Conservation (phyloP, 129 eudicot species). For the Ambrosia trifida region DNA sequence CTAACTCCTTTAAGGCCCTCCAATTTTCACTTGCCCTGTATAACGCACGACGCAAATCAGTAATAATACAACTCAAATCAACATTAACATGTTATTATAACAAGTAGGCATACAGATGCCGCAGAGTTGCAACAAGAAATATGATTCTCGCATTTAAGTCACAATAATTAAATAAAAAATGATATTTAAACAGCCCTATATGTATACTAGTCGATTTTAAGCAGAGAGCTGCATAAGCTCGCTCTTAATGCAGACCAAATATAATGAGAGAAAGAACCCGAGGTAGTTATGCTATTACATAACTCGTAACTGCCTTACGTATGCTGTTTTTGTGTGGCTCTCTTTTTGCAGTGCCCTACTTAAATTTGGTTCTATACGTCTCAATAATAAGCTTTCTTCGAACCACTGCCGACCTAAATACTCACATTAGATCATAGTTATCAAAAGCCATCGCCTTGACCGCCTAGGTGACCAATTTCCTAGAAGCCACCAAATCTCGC, state of each 20-base stretch:
- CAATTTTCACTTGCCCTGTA: constrained; percentile 88
- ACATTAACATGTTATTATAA: not conserved
- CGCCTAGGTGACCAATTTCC: no score
- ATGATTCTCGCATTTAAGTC: not conserved
- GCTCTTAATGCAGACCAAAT: no score
- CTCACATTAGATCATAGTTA: not conserved
- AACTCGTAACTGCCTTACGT: no score
- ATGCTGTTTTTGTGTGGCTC: no score
- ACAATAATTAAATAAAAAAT: not conserved
- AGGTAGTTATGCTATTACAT: no score
- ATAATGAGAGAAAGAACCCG: no score
- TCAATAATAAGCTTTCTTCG: not conserved
- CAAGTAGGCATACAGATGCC: not conserved
- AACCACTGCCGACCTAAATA: not conserved
- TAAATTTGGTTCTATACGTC: not conserved
- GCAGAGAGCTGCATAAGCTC: no score
- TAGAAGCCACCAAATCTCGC: no score
- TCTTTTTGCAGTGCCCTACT: not conserved
- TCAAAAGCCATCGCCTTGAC: no score
- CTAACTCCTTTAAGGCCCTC: constrained; percentile 89
- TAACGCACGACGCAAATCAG: not conserved
- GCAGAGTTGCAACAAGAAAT: not conserved
- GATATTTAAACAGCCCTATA: not conserved
- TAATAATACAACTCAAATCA: not conserved
- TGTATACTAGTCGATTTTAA: no score